Evolutionary conservation across 176 grass and related monocot species (phyloP).

Genomic region (Areca catechu): DNA sequence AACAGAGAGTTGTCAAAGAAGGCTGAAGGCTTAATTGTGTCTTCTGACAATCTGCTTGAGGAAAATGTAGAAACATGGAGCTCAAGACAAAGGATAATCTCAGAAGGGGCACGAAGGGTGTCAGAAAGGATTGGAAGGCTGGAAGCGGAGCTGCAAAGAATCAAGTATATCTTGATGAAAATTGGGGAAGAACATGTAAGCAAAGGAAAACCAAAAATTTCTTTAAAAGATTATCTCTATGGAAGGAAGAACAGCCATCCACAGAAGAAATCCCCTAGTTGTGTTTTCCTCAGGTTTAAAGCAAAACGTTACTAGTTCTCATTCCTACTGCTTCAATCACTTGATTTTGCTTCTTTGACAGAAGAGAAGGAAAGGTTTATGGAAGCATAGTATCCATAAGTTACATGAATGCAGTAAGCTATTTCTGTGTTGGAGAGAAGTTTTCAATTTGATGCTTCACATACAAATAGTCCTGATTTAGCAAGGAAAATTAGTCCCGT

Average conservation of each 20-base stretch:
- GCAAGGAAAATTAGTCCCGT: too few relatives aligned
- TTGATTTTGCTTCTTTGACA: too few relatives aligned
- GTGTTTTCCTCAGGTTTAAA: constrained; percentile 6
- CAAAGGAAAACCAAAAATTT: constrained; percentile 39
- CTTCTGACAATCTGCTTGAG: constrained; percentile 9
- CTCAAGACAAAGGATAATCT: constrained; percentile 72
- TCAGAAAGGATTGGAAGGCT: constrained; percentile 74
- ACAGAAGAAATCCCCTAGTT: constrained; percentile 1
- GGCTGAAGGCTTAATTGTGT: constrained; percentile 39
- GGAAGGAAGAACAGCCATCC: constrained; percentile 34
- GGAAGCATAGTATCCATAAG: too few relatives aligned
- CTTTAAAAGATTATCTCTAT: constrained; percentile 79
- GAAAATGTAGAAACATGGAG: constrained; percentile 36
- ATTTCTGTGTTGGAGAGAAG: too few relatives aligned
- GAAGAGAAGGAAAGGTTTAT: too few relatives aligned
- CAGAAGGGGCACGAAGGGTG: constrained; percentile 53
- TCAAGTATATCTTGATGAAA: constrained; percentile 50
- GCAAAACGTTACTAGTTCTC: neutral
- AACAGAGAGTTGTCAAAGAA: constrained; percentile 69
- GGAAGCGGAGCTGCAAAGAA: constrained; percentile 63
- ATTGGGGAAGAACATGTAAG: constrained; percentile 52
- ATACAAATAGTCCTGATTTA: too few relatives aligned
- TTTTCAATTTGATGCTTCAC: too few relatives aligned
- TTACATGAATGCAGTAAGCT: too few relatives aligned
- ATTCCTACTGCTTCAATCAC: neutral